These are phyloP conservation scores for Aristolochia fimbriata DNA, from an alignment of 164 flowering plant species.

Conservation along the genomic window DNA sequence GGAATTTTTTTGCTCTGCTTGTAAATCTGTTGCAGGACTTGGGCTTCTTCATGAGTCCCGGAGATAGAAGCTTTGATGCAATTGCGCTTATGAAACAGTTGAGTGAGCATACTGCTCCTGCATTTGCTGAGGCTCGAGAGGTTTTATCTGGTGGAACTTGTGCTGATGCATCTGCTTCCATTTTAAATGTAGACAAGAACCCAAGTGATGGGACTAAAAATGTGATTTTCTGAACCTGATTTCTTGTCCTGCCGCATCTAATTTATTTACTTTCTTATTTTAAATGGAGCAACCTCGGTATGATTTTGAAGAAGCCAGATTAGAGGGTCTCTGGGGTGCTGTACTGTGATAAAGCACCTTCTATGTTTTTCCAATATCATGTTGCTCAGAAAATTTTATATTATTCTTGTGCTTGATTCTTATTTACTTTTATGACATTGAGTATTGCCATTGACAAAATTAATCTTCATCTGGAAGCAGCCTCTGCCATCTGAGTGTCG, in stretches of 20 bases:
- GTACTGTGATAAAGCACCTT: neutral
- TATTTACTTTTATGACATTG: neutral
- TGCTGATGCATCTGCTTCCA: slow-evolving; percentile 19
- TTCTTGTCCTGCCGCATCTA: slow-evolving; percentile 28
- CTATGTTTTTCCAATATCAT: neutral
- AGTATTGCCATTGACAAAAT: neutral
- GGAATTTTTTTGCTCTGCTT: neutral
- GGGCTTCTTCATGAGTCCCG: slow-evolving; percentile 65
- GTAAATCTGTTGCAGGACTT: slow-evolving; percentile 45
- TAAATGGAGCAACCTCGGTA: neutral
- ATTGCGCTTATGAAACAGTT: slow-evolving; percentile 74
- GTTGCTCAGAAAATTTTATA: neutral
- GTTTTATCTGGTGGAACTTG: slow-evolving; percentile 56
- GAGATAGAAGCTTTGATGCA: slow-evolving; percentile 74
- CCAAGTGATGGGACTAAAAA: slow-evolving; percentile 17
- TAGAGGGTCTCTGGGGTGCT: neutral
- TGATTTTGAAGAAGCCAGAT: neutral
- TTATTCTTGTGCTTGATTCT: neutral
- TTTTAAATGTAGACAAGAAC: slow-evolving; percentile 22
- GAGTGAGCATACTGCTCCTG: slow-evolving; percentile 64
- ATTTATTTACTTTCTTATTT: neutral
- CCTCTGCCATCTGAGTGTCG: slow-evolving; percentile 68
- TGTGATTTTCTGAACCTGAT: slow-evolving; percentile 20
- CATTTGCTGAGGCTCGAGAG: slow-evolving; percentile 68
- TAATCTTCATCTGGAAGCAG: slow-evolving; percentile 1